These are phyloP conservation scores for Colletotrichum endophyticum DNA, from an alignment of 2,329 filamentous ascomycete species.

Conservation along the genomic window DNA sequence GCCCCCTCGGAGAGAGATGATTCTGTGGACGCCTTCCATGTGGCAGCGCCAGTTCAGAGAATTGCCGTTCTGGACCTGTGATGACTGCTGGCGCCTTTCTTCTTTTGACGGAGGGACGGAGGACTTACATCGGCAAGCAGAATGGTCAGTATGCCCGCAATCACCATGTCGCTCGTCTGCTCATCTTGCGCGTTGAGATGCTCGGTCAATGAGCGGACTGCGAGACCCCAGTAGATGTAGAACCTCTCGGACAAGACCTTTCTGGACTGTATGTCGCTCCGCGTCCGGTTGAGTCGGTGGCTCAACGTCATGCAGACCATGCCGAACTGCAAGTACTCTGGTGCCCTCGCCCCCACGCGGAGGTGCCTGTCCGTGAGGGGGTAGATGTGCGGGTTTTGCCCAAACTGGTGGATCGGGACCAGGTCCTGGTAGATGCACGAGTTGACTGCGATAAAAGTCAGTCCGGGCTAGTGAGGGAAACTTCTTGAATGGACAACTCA, in stretches of 20 bases:
- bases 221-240: conserved; percentile 33
- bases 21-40: conserved; percentile 32
- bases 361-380: conserved; percentile 21
- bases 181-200: conserved; percentile 26
- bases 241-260: conserved; percentile 27
- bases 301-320: conserved; percentile 34
- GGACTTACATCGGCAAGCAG: conserved; percentile 35
- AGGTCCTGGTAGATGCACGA: not conserved
- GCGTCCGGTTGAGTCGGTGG: conserved; percentile 34
- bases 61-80: conserved; percentile 35
- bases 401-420: conserved; percentile 8
- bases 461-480: not conserved
- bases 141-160: conserved; percentile 36
- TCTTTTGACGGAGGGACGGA: not conserved
- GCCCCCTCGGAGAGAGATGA: conserved; percentile 38
- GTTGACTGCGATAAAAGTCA: not conserved
- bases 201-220: conserved; percentile 32
- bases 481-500: not conserved
- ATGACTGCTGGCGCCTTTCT: not conserved
- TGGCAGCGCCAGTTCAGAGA: conserved; percentile 38
- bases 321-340: conserved; percentile 1
- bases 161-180: conserved; percentile 26
- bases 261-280: conserved; percentile 14
- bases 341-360: not conserved
- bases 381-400: conserved; percentile 29